A percentile compares a stretch with the other conserved stretches of the same genome.
Conservation (phyloP, 257 asterid genomes). For the Henckelia pumila region DNA sequence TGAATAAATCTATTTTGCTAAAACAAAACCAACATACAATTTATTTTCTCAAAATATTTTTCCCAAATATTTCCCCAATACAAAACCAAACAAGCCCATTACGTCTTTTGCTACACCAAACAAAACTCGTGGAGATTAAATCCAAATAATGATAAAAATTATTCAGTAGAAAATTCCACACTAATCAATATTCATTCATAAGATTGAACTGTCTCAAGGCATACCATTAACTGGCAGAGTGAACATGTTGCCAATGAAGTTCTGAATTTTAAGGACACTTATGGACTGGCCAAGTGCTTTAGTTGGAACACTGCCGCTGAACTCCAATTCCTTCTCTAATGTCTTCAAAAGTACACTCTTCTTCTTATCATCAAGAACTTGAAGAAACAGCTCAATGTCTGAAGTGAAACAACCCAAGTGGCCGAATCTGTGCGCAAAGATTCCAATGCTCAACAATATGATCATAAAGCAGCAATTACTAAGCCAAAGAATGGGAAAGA, state of each 20-base stretch:
- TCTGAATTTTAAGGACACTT: slow-evolving; percentile 68
- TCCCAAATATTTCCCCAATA: too few relatives aligned
- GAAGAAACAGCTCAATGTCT: slow-evolving; percentile 69
- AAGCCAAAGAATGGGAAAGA: neutral
- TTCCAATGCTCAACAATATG: slow-evolving; percentile 21
- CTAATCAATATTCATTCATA: slow-evolving; percentile 21
- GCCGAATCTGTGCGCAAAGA: slow-evolving; percentile 68
- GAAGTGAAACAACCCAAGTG: slow-evolving; percentile 86
- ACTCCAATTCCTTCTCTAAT: slow-evolving; percentile 48
- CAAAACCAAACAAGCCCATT: neutral
- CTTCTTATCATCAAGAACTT: slow-evolving; percentile 50
- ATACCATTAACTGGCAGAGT: slow-evolving; percentile 63
- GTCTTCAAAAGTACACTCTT: slow-evolving; percentile 55
- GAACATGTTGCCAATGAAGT: slow-evolving; percentile 50
- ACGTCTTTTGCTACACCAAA: neutral
- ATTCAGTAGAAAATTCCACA: slow-evolving; percentile 16
- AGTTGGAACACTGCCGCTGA: slow-evolving; percentile 35
- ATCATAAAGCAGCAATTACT: slow-evolving; percentile 16
- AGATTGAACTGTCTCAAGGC: slow-evolving; percentile 22
- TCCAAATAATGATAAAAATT: neutral
- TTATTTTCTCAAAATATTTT: too few relatives aligned
- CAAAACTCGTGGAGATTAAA: slow-evolving; percentile 10
- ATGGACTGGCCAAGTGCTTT: slow-evolving; percentile 78
- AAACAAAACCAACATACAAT: neutral
- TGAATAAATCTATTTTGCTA: too few relatives aligned